Percentiles rank a stretch among this genome's conserved stretches.
phyloP scores from a whole-genome alignment of 768 basidiomycete species.

The Trametes cingulata region DNA sequence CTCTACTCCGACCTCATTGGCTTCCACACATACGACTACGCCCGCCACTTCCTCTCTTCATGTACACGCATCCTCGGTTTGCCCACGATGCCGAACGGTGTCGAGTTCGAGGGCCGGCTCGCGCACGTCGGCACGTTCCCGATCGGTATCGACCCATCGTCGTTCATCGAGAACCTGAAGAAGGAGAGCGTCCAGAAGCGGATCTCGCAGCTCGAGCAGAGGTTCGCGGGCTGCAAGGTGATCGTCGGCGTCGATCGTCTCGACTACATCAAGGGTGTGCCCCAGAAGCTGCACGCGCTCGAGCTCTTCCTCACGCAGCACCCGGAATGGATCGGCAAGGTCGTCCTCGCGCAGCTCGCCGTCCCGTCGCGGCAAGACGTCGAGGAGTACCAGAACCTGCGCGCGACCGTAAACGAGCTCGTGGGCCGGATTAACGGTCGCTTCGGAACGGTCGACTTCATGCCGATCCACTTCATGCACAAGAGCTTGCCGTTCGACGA shows the following conservation, averaged over 20 bases:
- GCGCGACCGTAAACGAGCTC: constrained; percentile 94
- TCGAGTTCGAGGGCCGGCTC: constrained; percentile 92
- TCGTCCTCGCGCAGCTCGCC: constrained; percentile 94
- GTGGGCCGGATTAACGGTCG: constrained; percentile 98
- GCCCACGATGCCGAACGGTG: constrained; percentile 97
- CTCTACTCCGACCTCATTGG: constrained; percentile 97
- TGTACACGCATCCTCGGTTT: constrained; percentile 95
- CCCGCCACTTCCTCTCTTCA: constrained; percentile 97
- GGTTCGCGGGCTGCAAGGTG: constrained; percentile 93
- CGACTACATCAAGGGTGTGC: constrained; percentile 99
- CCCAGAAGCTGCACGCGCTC: constrained; percentile 95
- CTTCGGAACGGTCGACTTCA: constrained; percentile 98
- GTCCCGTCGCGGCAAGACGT: constrained; percentile 98
- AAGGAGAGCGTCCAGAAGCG: constrained; percentile 81
- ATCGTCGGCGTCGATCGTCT: constrained; percentile 98
- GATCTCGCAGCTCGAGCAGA: constrained; percentile 77
- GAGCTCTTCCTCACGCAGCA: constrained; percentile 97
- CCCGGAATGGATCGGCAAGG: constrained; percentile 99
- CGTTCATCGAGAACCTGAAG: constrained; percentile 86
- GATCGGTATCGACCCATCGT: constrained; percentile 94
- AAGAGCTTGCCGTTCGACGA: constrained; percentile 92
- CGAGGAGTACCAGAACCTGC: constrained; percentile 97
- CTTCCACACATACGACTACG: constrained; percentile 99
- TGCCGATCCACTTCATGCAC: constrained; percentile 99
- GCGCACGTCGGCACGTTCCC: constrained; percentile 99